Evolutionary conservation across 371 early-diverging fungal species (phyloP).

Genomic region (Nematocida sp.): DNA sequence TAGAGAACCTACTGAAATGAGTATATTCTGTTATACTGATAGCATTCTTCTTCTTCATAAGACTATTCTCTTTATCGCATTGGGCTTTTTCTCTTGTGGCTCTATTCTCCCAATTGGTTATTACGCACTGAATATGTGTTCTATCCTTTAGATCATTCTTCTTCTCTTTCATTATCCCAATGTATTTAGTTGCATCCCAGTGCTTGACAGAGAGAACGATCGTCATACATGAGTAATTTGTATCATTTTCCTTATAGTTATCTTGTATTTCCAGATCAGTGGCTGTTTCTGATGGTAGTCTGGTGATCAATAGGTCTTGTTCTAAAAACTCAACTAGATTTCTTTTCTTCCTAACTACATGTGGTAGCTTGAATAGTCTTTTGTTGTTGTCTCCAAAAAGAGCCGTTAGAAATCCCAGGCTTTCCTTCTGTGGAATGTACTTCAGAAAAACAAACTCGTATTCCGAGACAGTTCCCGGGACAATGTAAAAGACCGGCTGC

Average conservation of each 20-base stretch:
- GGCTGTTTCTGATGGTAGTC: conserved; percentile 3
- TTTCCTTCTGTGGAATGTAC: conserved; percentile 7
- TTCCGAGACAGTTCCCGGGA: not conserved
- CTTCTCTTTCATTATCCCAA: conserved; percentile 21
- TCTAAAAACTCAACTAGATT: conserved; percentile 29
- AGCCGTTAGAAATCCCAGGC: conserved; percentile 11
- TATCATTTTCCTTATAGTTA: not conserved
- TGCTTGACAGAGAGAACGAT: conserved; percentile 27
- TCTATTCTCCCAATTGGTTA: conserved; percentile 45
- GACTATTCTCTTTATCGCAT: not conserved
- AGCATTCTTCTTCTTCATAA: not conserved
- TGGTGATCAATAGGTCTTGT: not conserved
- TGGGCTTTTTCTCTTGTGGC: not conserved
- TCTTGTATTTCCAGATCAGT: conserved; percentile 34
- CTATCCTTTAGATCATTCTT: conserved; percentile 29
- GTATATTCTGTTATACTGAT: conserved; percentile 9
- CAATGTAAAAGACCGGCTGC: conserved; percentile 46
- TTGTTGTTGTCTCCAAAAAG: conserved; percentile 11
- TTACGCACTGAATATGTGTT: conserved; percentile 36
- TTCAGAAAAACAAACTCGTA: conserved; percentile 42
- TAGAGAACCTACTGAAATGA: conserved; percentile 25
- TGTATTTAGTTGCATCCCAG: conserved; percentile 38
- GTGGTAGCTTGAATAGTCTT: conserved; percentile 1
- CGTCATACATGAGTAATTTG: not conserved
- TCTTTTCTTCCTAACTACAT: conserved; percentile 17